Evolutionary conservation across 371 early-diverging fungal species (phyloP), one percentile per base, ranked within the genome.

Genomic region (Zopfochytrium polystomum): DNA sequence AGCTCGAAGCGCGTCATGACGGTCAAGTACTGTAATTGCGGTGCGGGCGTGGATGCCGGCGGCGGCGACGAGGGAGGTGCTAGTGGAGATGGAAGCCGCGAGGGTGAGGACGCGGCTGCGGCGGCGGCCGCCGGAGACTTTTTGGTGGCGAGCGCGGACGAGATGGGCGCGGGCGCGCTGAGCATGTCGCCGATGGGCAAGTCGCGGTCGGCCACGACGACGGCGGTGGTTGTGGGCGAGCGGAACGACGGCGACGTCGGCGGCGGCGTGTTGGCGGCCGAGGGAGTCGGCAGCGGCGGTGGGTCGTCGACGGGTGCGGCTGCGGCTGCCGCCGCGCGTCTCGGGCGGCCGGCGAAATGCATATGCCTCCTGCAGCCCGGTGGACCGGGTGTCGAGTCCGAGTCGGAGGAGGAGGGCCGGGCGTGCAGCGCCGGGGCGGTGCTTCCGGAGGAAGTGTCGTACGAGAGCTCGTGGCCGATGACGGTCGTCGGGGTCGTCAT

Each of bases 1-100:
- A 71, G 81, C 23, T 72, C 63, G 62, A 75, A 73, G 62, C 35
- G 68, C 23, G 63, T 79, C 31, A 86, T 87, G 87, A 69, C 68
- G 20, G 67, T 78, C 13, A 42, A 51, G 23, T 67, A 58, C 44
- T 3, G 20, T 2, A 22, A 49, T n/a, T n/a, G n/a, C n/a, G n/a
- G n/a, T n/a, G n/a, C n/a, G n/a, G n/a, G n/a, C n/a, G n/a, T n/a
- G n/a, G n/a, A n/a, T n/a, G 18, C 30, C 31, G 20, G 49, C 3
- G 6, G 22, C 51, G 29, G 43, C 30, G 38, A 42, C 6, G 4
- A 38, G 33, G 55, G 20, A 52, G 38, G 38, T 58, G 58, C 48
- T n/a, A 23, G 15, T 22, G 34, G 31, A 5, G 32, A 27, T 18
- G 58, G 25, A 18, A 46, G 45, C 18, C 11, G 54, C 31, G 22